A percentile compares a stretch with the other conserved stretches of the same genome.
Conservation (phyloP, 257 asterid species). For the Cordia subcordata region DNA sequence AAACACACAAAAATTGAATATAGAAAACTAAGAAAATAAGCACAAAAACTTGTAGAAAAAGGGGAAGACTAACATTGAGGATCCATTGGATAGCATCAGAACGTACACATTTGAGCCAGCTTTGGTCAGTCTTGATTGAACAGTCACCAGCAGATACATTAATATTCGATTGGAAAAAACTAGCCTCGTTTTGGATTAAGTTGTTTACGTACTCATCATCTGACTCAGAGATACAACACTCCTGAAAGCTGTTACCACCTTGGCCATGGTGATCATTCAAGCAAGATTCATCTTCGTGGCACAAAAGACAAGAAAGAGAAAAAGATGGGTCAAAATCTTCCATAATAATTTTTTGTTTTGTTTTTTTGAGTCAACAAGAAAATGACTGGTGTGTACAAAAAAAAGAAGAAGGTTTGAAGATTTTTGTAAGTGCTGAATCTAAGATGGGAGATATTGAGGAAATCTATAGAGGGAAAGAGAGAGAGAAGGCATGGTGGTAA, state of each 20-base stretch:
- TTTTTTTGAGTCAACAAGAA: neutral
- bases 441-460: slow-evolving; percentile 13
- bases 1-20: neutral
- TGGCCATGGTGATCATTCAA: slow-evolving; percentile 5
- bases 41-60: neutral
- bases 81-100: slow-evolving; percentile 41
- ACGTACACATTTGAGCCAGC: slow-evolving; percentile 26
- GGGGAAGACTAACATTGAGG: slow-evolving; percentile 26
- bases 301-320: slow-evolving; percentile 27
- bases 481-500: neutral
- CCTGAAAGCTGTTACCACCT: slow-evolving; percentile 8
- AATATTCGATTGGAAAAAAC: slow-evolving; percentile 4
- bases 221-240: slow-evolving; percentile 17
- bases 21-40: neutral
- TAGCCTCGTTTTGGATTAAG: slow-evolving; percentile 17
- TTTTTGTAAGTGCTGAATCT: neutral
- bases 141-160: neutral
- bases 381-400: slow-evolving; percentile 2
- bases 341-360: slow-evolving; percentile 10
- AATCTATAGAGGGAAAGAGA: slow-evolving; percentile 21
- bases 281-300: slow-evolving; percentile 30
- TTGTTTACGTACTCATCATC: slow-evolving; percentile 28
- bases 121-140: slow-evolving; percentile 9
- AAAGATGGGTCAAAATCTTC: slow-evolving; percentile 14
- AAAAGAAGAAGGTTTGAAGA: neutral